phyloP scores from a whole-genome alignment of 257 asterid species.

The Lycium barbarum region DNA sequence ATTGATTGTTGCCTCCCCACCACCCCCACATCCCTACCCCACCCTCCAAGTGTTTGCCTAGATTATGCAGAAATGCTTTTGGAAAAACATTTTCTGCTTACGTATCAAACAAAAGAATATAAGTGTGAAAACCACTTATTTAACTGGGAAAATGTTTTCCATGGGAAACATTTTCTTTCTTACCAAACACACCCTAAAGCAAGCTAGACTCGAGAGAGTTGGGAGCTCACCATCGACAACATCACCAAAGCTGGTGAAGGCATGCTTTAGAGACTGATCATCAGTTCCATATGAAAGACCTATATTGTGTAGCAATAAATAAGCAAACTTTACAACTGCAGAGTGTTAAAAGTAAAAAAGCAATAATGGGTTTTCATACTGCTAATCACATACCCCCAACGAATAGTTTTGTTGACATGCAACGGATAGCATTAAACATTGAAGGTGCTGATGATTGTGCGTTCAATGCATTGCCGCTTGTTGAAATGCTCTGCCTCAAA shows the following conservation, averaged over 20 bases:
- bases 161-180: too few species aligned
- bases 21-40: too few species aligned
- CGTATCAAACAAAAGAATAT: too few species aligned
- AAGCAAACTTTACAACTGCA: not conserved
- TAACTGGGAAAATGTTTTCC: too few species aligned
- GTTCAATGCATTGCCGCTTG: constrained; percentile 35
- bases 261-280: constrained; percentile 62
- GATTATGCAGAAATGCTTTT: too few species aligned
- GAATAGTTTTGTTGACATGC: constrained; percentile 81
- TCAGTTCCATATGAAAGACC: constrained; percentile 83
- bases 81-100: too few species aligned
- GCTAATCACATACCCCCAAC: constrained; percentile 57
- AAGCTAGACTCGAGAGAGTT: not conserved
- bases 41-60: too few species aligned
- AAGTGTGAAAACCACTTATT: too few species aligned
- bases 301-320: constrained; percentile 25
- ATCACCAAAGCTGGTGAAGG: constrained; percentile 76
- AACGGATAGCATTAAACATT: constrained; percentile 64
- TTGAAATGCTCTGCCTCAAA: constrained; percentile 57
- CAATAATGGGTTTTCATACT: not conserved
- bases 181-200: not conserved
- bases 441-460: constrained; percentile 49
- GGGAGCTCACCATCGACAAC: constrained; percentile 49
- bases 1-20: too few species aligned
- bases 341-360: not conserved